Conservation (phyloP, 148 eudicot species). For the Agrostemma githago region DNA sequence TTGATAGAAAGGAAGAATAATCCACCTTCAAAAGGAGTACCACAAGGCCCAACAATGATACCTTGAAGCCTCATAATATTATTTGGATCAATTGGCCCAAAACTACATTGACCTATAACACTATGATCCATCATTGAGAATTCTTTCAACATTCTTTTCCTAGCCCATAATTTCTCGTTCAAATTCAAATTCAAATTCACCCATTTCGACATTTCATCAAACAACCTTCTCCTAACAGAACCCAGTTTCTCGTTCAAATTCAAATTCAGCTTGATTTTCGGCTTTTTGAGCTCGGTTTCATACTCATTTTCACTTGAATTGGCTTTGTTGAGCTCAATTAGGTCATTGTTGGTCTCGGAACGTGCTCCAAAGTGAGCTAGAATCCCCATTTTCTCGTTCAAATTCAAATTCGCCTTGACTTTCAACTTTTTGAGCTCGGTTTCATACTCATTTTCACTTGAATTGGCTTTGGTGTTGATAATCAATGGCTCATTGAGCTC, state of each 20-base stretch:
- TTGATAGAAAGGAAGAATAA: conserved; percentile 15
- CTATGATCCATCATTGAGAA: neutral
- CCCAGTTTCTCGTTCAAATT: no score
- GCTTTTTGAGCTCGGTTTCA: neutral
- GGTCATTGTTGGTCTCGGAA: neutral
- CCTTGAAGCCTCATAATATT: conserved; percentile 15
- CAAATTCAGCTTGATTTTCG: neutral
- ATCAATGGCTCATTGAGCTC: conserved; percentile 4
- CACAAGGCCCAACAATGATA: conserved; percentile 18
- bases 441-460: neutral
- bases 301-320: neutral
- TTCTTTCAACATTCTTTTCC: conserved; percentile 9
- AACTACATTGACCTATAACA: conserved; percentile 3
- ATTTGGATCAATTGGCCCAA: conserved; percentile 14
- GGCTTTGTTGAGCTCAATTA: neutral
- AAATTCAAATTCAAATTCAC: neutral
- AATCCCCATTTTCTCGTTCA: conserved; percentile 4
- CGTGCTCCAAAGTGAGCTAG: neutral
- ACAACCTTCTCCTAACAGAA: conserved; percentile 1
- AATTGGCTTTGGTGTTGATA: neutral
- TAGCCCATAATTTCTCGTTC: neutral
- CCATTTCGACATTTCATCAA: neutral
- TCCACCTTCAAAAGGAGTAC: conserved; percentile 24
- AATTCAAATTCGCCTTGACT: no score
- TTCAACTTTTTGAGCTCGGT: neutral